These are phyloP conservation scores for Fusarium guadeloupense DNA, from an alignment of 2,329 filamentous ascomycete species.

Conservation along the genomic window DNA sequence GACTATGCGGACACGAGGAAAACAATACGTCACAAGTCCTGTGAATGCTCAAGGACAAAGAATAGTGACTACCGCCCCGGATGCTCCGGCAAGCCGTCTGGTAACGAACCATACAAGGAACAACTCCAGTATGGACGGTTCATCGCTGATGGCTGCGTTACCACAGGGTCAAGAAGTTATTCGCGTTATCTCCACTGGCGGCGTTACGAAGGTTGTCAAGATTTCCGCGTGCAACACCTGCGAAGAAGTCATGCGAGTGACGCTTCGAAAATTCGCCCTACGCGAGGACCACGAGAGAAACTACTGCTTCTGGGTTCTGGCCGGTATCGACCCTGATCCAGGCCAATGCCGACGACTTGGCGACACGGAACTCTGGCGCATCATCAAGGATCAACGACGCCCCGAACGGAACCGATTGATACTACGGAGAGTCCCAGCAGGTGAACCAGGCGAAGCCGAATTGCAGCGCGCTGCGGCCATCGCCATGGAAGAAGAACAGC, in stretches of 20 bases:
- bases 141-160: conserved; percentile 84
- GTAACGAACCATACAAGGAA: conserved; percentile 78
- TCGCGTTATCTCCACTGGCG: conserved; percentile 90
- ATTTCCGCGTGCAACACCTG: conserved; percentile 90
- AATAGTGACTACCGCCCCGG: conserved; percentile 60
- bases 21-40: conserved; percentile 45
- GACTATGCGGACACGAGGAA: conserved; percentile 61
- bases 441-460: conserved; percentile 88
- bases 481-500: conserved; percentile 84
- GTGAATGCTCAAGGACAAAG: conserved; percentile 32
- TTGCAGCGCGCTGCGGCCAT: conserved; percentile 88
- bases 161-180: conserved; percentile 90
- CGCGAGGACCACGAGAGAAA: conserved; percentile 92
- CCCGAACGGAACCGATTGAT: conserved; percentile 92
- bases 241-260: conserved; percentile 91
- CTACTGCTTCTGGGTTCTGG: conserved; percentile 95
- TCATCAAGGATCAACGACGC: conserved; percentile 86
- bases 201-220: conserved; percentile 92
- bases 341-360: conserved; percentile 82
- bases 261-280: conserved; percentile 85
- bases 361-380: conserved; percentile 88
- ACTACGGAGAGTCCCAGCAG: conserved; percentile 88
- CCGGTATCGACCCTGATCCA: conserved; percentile 84
- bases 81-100: conserved; percentile 69
- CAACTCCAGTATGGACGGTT: conserved; percentile 84